A percentile compares a stretch with the other conserved stretches of the same genome.
Evolutionary conservation across 2,329 filamentous ascomycete species (phyloP).

Genomic region (Monosporascus sp.): DNA sequence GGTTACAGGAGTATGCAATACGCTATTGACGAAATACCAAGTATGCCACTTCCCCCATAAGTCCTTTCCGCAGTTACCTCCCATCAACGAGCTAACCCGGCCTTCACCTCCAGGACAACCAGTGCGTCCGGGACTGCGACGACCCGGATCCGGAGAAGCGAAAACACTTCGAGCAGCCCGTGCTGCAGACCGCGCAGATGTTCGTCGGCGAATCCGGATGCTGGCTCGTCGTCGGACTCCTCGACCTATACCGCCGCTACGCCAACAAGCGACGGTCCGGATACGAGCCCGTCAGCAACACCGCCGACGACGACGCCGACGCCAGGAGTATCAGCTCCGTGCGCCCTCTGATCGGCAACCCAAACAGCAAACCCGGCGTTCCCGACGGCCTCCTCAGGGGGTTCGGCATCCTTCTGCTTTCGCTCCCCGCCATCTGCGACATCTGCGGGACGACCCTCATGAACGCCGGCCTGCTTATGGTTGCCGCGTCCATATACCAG

Average conservation of each 20-base stretch:
- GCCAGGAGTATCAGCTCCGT: conserved; percentile 38
- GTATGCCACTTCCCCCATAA: conserved; percentile 39
- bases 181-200: conserved; percentile 96
- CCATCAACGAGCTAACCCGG: conserved; percentile 13
- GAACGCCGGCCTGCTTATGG: conserved; percentile 91
- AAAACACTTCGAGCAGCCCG: conserved; percentile 83
- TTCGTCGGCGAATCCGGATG: conserved; percentile 95
- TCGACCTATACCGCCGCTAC: conserved; percentile 60
- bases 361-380: conserved; percentile 29
- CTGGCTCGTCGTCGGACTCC: conserved; percentile 79
- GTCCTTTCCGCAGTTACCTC: neutral
- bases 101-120: conserved; percentile 65
- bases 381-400: conserved; percentile 62
- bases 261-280: conserved; percentile 41
- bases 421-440: conserved; percentile 85
- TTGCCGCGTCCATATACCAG: conserved; percentile 94
- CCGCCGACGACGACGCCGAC: conserved; percentile 39
- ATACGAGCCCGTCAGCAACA: conserved; percentile 60
- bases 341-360: conserved; percentile 38
- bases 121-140: conserved; percentile 90
- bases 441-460: conserved; percentile 94
- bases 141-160: conserved; percentile 60
- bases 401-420: conserved; percentile 66
- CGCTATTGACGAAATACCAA: conserved; percentile 93
- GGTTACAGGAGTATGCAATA: conserved; percentile 93